A percentile compares a stretch with the other conserved stretches of the same genome.
These are phyloP conservation scores for Lactarius psammicola DNA, from an alignment of 768 basidiomycete species.

Conservation along the genomic window DNA sequence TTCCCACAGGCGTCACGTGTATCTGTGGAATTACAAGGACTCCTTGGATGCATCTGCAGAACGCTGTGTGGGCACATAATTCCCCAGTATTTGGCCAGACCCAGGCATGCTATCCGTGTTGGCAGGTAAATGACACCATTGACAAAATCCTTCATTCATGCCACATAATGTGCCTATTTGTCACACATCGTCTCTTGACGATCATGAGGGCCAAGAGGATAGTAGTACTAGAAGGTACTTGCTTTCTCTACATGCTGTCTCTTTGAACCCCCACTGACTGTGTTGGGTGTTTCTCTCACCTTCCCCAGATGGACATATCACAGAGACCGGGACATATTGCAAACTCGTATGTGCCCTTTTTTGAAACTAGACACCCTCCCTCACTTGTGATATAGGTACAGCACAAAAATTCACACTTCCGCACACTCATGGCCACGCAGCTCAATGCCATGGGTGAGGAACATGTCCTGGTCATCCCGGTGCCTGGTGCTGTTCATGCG, in stretches of 20 bases:
- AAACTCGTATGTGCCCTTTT: slow-evolving; percentile 51
- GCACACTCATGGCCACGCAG: slow-evolving; percentile 87
- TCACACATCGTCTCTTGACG: slow-evolving; percentile 86
- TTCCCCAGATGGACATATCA: slow-evolving; percentile 63
- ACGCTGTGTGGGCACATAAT: slow-evolving; percentile 53
- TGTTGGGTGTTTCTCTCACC: no score
- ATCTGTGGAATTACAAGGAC: no score
- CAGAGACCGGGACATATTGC: slow-evolving; percentile 79
- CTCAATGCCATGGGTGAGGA: slow-evolving; percentile 47
- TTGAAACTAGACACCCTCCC: not conserved
- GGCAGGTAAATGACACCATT: slow-evolving; percentile 87
- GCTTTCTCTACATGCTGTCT: not conserved
- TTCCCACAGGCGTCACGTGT: no score
- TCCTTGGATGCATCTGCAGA: slow-evolving; percentile 91
- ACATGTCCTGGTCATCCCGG: not conserved
- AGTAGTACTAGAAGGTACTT: slow-evolving; percentile 81
- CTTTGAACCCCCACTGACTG: not conserved
- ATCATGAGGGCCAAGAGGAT: slow-evolving; percentile 89
- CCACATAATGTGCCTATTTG: slow-evolving; percentile 84
- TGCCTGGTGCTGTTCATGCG: not conserved
- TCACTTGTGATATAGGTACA: slow-evolving; percentile 47
- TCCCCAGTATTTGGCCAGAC: not conserved
- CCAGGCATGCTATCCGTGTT: not conserved
- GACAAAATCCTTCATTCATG: slow-evolving; percentile 78
- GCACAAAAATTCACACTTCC: slow-evolving; percentile 72